Evolutionary conservation across 1,139 yeast genomes (phyloP), one percentile per base, ranked within the genome.

Genomic region (Suhomyces panamericanus): DNA sequence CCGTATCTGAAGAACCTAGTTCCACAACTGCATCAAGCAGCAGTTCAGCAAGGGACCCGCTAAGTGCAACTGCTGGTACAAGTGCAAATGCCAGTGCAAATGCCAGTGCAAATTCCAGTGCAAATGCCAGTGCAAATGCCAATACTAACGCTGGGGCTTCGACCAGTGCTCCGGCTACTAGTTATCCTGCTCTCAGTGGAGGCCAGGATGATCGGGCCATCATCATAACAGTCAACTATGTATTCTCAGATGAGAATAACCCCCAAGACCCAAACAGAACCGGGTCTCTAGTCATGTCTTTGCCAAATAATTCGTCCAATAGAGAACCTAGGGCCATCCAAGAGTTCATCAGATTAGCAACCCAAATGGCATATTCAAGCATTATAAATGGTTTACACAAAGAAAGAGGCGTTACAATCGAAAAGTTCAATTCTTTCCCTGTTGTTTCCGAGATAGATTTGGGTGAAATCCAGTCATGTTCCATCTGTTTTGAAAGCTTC

Each of bases 401-500:
- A 48, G 67, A 73, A 28, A 64, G 62, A 35, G 87, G 89, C 8
- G 70, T 83, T 4, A 69, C 84, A 0, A 60, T 72, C 20, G 77
- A 75, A 22, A 71, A 69, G 30, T 84, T 85, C 60, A 75, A 77
- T 29, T 65, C 72, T 6, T 72, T 81, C 48, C 78, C 79, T 3
- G 58, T 66, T 0, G 64, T 67, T 34, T 51, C 57, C 4, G 45
- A 62, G 1, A 54, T 57, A 1, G 73, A 70, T 2, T 49, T 72
- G 27, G 53, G 49, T 1, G 69, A 66, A 5, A 62, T 63, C n/a
- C 59, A 57, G 12, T 65, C 64, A 4, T 85, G 93, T 55, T 70
- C 88, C n/a, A 83, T 85, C 33, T 85, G 93, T 61, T 83, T 81
- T 55, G 91, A 85, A 30, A 67, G 69, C 12, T 83, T 73, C 55